These are phyloP conservation scores for Apiospora saccharicola DNA, from an alignment of 2,329 filamentous ascomycete genomes.

Conservation along the genomic window DNA sequence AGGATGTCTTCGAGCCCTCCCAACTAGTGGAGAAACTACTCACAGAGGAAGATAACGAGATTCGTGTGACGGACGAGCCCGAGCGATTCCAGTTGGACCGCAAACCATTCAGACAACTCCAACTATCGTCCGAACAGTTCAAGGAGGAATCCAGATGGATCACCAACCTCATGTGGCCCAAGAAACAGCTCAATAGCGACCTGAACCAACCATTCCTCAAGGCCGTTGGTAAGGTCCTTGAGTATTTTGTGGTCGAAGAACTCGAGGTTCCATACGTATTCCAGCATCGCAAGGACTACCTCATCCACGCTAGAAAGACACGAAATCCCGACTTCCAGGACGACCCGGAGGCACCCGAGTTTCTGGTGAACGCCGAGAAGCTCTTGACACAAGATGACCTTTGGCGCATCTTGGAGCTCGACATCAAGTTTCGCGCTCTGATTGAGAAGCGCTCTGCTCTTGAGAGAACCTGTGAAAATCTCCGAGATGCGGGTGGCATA, in stretches of 20 bases:
- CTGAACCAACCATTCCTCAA: constrained; percentile 85
- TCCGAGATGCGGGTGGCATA: constrained; percentile 68
- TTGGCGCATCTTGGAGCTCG: constrained; percentile 93
- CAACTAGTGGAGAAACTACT: constrained; percentile 93
- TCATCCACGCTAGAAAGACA: constrained; percentile 85
- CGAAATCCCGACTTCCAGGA: constrained; percentile 65
- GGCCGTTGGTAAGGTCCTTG: constrained; percentile 88
- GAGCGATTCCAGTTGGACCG: constrained; percentile 94
- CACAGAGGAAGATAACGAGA: constrained; percentile 93
- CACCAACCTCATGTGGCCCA: constrained; percentile 85
- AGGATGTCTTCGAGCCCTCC: constrained; percentile 97
- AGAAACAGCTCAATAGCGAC: constrained; percentile 77
- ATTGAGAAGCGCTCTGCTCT: constrained; percentile 91
- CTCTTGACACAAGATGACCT: constrained; percentile 91
- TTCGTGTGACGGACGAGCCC: constrained; percentile 87
- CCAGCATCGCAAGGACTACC: constrained; percentile 96
- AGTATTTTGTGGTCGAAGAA: constrained; percentile 94
- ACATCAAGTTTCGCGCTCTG: constrained; percentile 93
- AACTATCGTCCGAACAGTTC: constrained; percentile 83
- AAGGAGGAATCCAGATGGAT: constrained; percentile 94
- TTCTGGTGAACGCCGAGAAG: constrained; percentile 81
- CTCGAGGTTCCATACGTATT: constrained; percentile 98
- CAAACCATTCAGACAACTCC: constrained; percentile 83
- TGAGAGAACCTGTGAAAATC: constrained; percentile 77
- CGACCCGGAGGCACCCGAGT: constrained; percentile 75